Evolutionary conservation across 2,329 filamentous ascomycete species (phyloP).

Genomic region (Neobulgaria alba): DNA sequence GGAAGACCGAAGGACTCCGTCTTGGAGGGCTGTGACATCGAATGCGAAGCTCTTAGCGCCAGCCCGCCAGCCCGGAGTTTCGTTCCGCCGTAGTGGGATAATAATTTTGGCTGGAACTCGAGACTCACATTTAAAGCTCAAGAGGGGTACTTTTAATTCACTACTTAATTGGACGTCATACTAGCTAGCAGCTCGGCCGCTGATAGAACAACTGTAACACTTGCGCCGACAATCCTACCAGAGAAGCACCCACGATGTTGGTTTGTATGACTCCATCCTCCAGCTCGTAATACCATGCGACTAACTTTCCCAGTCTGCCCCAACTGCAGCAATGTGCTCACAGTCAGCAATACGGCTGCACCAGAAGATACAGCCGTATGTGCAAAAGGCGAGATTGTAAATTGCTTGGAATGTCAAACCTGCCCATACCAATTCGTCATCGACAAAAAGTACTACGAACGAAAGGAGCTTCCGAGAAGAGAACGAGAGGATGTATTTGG

Average conservation of each 20-base stretch:
- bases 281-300: too few species aligned
- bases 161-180: too few species aligned
- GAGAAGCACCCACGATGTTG: too few species aligned
- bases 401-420: slow-evolving; percentile 90
- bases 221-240: too few species aligned
- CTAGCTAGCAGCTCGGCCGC: too few species aligned
- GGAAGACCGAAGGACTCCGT: neutral
- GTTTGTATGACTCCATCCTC: too few species aligned
- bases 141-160: too few species aligned
- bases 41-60: slow-evolving; percentile 2
- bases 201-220: too few species aligned
- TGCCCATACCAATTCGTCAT: slow-evolving; percentile 89
- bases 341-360: slow-evolving; percentile 43
- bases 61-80: slow-evolving; percentile 2
- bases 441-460: slow-evolving; percentile 68
- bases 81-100: slow-evolving; percentile 9
- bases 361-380: slow-evolving; percentile 27
- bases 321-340: slow-evolving; percentile 75
- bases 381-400: slow-evolving; percentile 30
- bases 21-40: neutral
- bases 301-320: slow-evolving; percentile 80
- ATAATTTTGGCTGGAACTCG: too few species aligned
- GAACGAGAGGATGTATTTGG: slow-evolving; percentile 87
- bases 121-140: too few species aligned
- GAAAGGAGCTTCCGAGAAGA: slow-evolving; percentile 70